Evolutionary conservation across 2,329 filamentous ascomycete species (phyloP), one percentile per base, ranked within the genome.

Genomic region (Claviceps sorghi): DNA sequence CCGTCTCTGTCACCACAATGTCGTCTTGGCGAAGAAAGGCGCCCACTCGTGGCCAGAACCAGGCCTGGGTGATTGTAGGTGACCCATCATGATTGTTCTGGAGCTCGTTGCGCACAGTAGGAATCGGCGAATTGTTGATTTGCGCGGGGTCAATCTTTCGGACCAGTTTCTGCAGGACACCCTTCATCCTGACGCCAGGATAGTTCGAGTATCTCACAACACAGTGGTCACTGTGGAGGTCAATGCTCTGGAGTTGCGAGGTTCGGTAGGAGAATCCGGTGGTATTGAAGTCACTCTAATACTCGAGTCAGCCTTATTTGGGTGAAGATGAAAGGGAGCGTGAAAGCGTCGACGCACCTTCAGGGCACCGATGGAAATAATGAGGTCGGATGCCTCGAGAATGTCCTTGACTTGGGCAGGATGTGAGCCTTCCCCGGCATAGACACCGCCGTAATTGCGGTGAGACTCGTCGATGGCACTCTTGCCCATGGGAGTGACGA

Each of bases 401-500:
- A 76, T 74, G 44, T 80, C 70, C 57, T 76, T 75, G 26, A 86
- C 83, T 40, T 76, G 75, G 1, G 76, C 72, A 1, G 79, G 74
- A 50, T 83, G 78, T 34, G 83, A 88, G 38, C 84, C 87, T 54
- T 77, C 77, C n/a, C 89, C 89, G 9, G 85, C 84, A 65, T 95
- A 94, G 5, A 95, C 86, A 57, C 89, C 89, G 22, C 86, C 86
- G 59, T 84, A 95, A 61, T 79, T 85, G n/a, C 76, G 72, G 47
- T 85, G 76, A 2, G 77, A 78, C 67, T 95, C 88, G 60, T 93
- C 78, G 47, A 95, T 78, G 21, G 86, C 85, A 19, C 88, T 80
- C 70, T 95, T 95, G 47, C 88, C 88, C 85, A 94, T 94, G 2
- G 88, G 87, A 0, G 88, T 85, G n/a, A 90, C 86, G 60, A 93